phyloP scores from a whole-genome alignment of 148 eudicot genomes.

The Fallopia convolvulus region DNA sequence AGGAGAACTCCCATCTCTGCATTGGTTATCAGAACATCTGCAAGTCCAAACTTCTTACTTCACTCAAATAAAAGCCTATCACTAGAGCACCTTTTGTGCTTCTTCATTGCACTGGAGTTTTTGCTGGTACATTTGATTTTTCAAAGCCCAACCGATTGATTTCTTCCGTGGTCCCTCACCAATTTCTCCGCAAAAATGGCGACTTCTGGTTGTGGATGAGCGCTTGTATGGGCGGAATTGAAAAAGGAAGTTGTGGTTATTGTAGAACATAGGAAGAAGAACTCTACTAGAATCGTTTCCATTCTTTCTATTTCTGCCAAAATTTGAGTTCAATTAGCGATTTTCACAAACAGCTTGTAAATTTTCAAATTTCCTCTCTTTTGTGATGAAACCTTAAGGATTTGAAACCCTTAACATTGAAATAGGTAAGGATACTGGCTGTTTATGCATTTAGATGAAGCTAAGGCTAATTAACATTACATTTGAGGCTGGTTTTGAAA shows the following conservation, averaged over 20 bases:
- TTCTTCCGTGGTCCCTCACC: too few relatives aligned
- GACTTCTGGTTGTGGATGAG: too few relatives aligned
- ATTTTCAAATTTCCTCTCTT: not conserved
- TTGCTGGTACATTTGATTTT: too few relatives aligned
- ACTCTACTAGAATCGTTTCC: constrained; percentile 10
- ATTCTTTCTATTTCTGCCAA: not conserved
- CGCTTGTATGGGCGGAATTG: too few relatives aligned
- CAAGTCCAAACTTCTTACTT: too few relatives aligned
- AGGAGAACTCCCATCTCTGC: too few relatives aligned
- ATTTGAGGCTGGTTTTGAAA: not conserved
- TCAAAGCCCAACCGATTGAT: too few relatives aligned
- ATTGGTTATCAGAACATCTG: too few relatives aligned
- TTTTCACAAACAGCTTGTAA: constrained; percentile 3
- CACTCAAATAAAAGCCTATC: too few relatives aligned
- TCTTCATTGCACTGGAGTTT: too few relatives aligned
- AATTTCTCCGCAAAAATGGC: too few relatives aligned
- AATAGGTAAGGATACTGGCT: not conserved
- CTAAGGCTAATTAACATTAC: not conserved
- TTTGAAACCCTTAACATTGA: not conserved
- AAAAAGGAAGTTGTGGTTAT: not conserved
- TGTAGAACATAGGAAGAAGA: constrained; percentile 7
- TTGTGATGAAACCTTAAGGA: not conserved
- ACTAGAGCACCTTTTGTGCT: too few relatives aligned
- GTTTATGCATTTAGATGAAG: not conserved
- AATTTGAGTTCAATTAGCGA: not conserved